These are phyloP conservation scores for Leishmania tropica DNA, from an alignment of 208 protist genomes.

Conservation along the genomic window DNA sequence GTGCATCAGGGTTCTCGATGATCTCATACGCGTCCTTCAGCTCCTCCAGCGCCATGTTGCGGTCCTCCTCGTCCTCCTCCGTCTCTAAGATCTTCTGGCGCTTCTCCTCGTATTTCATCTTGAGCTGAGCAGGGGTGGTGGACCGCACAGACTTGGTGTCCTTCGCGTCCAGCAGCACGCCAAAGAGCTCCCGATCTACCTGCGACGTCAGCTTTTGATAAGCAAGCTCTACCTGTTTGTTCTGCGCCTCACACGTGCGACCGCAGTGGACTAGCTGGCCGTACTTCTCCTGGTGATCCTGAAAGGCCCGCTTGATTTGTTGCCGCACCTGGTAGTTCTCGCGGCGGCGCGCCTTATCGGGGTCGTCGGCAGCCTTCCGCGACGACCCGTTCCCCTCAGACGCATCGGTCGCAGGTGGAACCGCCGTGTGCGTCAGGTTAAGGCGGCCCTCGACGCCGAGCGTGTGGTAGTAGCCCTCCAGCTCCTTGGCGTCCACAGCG, in stretches of 20 bases:
- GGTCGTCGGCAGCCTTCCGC: slow-evolving; percentile 21
- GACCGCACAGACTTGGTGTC: slow-evolving; percentile 72
- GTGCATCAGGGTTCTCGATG: slow-evolving; percentile 76
- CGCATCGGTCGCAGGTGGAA: slow-evolving; percentile 2
- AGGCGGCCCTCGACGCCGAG: slow-evolving; percentile 68
- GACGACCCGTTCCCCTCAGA: background rate
- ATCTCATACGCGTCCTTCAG: slow-evolving; percentile 89
- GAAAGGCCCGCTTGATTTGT: slow-evolving; percentile 68
- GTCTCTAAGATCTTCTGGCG: slow-evolving; percentile 53
- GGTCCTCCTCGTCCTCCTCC: slow-evolving; percentile 75
- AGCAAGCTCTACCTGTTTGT: slow-evolving; percentile 80
- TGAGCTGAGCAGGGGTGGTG: slow-evolving; percentile 51
- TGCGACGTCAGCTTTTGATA: slow-evolving; percentile 82
- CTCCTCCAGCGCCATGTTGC: slow-evolving; percentile 83
- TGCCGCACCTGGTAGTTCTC: slow-evolving; percentile 83
- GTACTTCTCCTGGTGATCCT: slow-evolving; percentile 64
- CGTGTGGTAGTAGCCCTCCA: slow-evolving; percentile 77
- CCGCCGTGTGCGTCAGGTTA: slow-evolving; percentile 17
- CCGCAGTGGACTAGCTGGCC: slow-evolving; percentile 85
- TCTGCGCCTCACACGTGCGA: slow-evolving; percentile 68
- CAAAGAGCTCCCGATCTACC: slow-evolving; percentile 85
- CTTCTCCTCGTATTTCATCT: slow-evolving; percentile 82
- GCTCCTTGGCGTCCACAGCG: slow-evolving; percentile 29
- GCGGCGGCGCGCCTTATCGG: slow-evolving; percentile 65
- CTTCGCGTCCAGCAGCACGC: slow-evolving; percentile 77